Evolutionary conservation across 345 rosid genomes (phyloP), one percentile per base, ranked within the genome.

Genomic region (Sisymbrium irio): DNA sequence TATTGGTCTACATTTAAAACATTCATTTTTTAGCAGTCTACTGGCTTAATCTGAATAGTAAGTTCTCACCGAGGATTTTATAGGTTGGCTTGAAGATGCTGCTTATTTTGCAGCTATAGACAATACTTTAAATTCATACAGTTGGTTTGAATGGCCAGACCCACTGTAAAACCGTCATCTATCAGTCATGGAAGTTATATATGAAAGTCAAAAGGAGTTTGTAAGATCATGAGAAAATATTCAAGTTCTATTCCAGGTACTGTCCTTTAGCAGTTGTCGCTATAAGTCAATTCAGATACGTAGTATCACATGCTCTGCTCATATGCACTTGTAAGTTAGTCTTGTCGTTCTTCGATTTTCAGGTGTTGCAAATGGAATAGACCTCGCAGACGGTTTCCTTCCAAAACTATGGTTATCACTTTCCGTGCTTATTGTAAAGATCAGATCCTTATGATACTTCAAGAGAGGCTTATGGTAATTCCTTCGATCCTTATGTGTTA

Each of bases 41-140:
- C 5, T 39, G 56, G 32, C 42, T 11, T 72, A 10, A 46, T 71
- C 36, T 58, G 62, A 60, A 37, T 30, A 25, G 13, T 13, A 27
- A 15, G 12, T 37, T 70, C 36, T 73, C 28, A 62, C 55, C 40
- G 50, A 65, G 42, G 58, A 58, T 70, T 5, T 20, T 22, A 20
- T 71, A 94, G 98, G 97, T 75, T 94, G 98, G 98, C 97, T 94
- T 65, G 90, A 88, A 81, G 98, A 94, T 80, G 94, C 97, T 56
- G 95, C 98, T 47, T 89, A 88, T 80, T 94, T 94, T 85, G 95
- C 97, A 76, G 98, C 97, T 56, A 89, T 94, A 69, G 85, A 91
- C 69, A 79, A 80, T 76, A 76, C 82, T 28, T 72, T 83, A 67
- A 75, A 88, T 66, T 67, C 91, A 47, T 47, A 80, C 45, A 89